These are phyloP conservation scores for Nakaseomyces glabratus DNA, from an alignment of 1,139 yeast genomes.

Conservation along the genomic window DNA sequence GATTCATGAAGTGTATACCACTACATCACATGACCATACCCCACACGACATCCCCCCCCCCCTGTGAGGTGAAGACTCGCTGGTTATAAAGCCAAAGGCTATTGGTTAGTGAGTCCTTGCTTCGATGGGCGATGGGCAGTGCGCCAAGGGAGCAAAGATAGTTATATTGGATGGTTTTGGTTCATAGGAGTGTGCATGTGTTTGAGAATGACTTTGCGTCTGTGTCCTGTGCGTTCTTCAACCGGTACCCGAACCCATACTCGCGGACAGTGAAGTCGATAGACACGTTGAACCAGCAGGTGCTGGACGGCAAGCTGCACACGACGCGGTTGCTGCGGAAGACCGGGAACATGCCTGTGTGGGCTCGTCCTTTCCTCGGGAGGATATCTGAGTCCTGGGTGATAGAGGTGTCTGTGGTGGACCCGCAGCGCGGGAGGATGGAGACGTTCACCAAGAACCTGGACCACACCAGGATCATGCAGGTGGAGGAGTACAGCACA, in stretches of 20 bases:
- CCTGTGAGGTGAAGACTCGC: no score
- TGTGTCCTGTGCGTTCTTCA: slow-evolving; percentile 70
- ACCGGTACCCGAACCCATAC: slow-evolving; percentile 84
- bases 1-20: no score
- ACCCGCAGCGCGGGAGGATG: slow-evolving; percentile 51
- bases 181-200: slow-evolving; percentile 47
- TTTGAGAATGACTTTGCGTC: slow-evolving; percentile 62
- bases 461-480: slow-evolving; percentile 72
- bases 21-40: no score
- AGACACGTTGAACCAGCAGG: slow-evolving; percentile 44
- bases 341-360: slow-evolving; percentile 70
- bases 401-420: slow-evolving; percentile 68
- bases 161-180: slow-evolving; percentile 72
- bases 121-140: neutral
- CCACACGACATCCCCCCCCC: no score
- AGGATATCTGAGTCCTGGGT: slow-evolving; percentile 71
- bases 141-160: neutral
- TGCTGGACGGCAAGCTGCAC: slow-evolving; percentile 50
- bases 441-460: slow-evolving; percentile 72
- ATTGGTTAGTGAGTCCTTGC: no score
- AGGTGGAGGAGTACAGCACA: slow-evolving; percentile 68
- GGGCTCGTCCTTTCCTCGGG: slow-evolving; percentile 73
- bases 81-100: no score
- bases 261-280: slow-evolving; percentile 81
- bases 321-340: slow-evolving; percentile 72